These are phyloP conservation scores for Sordariomycetes sp. DNA, from an alignment of 2,329 filamentous ascomycete genomes.

Conservation along the genomic window DNA sequence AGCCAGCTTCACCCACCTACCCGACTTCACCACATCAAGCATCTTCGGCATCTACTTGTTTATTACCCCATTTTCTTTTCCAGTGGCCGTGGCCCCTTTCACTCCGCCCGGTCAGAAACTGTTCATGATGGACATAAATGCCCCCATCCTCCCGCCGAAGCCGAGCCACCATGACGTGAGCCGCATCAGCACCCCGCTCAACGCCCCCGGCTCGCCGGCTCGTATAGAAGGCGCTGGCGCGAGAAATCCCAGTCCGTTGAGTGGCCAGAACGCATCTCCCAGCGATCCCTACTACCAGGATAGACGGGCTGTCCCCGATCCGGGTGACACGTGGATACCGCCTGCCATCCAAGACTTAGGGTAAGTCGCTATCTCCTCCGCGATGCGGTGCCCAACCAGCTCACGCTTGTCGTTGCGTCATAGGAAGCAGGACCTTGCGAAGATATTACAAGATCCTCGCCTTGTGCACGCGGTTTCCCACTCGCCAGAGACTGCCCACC, in stretches of 20 bases:
- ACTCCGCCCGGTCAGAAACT: background rate
- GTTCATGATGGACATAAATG: slow-evolving; percentile 18
- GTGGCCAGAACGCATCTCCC: background rate
- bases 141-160: slow-evolving; percentile 64
- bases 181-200: slow-evolving; percentile 51
- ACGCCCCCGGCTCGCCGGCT: slow-evolving; percentile 15
- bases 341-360: slow-evolving; percentile 68
- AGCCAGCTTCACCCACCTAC: background rate
- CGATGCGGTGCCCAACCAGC: background rate
- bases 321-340: slow-evolving; percentile 69
- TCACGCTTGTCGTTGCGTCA: slow-evolving; percentile 5
- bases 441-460: slow-evolving; percentile 51
- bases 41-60: background rate
- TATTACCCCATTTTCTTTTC: background rate
- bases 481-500: slow-evolving; percentile 56
- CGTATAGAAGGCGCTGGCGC: background rate
- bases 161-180: slow-evolving; percentile 58
- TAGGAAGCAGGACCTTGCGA: slow-evolving; percentile 69
- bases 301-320: slow-evolving; percentile 25
- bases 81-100: background rate
- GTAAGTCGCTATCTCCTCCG: slow-evolving; percentile 37
- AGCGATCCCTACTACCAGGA: background rate
- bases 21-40: background rate
- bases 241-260: background rate
- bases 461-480: slow-evolving; percentile 68